Conservation (phyloP, 2,329 filamentous ascomycete genomes). For the Diaporthe sp. region DNA sequence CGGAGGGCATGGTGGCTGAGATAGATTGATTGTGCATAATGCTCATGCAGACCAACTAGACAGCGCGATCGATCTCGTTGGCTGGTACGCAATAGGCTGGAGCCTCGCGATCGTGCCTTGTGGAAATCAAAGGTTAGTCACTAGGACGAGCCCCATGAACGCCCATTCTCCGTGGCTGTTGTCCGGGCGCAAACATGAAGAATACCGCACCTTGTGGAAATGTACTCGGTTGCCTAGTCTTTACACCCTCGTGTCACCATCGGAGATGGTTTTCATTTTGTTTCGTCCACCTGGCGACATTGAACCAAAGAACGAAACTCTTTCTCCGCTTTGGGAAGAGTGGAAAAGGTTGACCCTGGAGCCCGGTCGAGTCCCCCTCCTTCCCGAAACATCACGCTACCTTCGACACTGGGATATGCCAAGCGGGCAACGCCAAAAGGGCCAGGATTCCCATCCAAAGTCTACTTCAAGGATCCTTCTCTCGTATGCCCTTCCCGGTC, state of each 20-base stretch:
- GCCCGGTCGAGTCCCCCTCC: not conserved
- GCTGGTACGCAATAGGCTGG: not conserved
- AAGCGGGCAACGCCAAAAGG: not conserved
- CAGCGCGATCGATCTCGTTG: not conserved
- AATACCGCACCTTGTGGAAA: not conserved
- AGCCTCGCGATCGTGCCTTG: not conserved
- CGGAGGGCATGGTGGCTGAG: not conserved
- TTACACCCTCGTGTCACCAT: not conserved
- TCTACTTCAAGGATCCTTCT: not conserved
- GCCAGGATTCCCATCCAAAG: not conserved
- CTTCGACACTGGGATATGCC: conserved; percentile 1
- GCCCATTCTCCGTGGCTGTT: conserved; percentile 1
- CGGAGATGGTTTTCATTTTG: not conserved
- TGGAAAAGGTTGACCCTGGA: not conserved
- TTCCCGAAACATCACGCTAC: conserved; percentile 20
- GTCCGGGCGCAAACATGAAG: conserved; percentile 8
- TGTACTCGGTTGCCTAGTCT: not conserved
- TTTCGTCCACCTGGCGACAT: not conserved
- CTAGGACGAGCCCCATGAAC: not conserved
- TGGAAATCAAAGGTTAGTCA: not conserved
- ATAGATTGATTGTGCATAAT: not conserved
- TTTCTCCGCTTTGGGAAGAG: not conserved
- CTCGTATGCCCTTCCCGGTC: conserved; percentile 6
- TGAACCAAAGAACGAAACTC: not conserved
- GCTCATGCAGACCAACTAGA: not conserved